Conservation (phyloP, 768 basidiomycete species). For the Pulveroboletus sp. region DNA sequence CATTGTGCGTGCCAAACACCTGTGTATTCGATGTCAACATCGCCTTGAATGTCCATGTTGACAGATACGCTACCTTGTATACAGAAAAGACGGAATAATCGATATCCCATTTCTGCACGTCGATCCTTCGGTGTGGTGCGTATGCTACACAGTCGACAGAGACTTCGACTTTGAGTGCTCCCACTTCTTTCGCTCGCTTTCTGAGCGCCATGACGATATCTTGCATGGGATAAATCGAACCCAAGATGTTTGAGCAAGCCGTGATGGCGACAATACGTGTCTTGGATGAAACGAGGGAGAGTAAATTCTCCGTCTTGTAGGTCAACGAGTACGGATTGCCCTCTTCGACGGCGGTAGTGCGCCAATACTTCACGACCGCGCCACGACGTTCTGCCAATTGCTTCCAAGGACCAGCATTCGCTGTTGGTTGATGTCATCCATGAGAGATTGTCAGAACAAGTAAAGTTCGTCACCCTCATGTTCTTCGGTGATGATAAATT, state of each 20-base stretch:
- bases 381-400: constrained; percentile 57
- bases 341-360: constrained; percentile 39
- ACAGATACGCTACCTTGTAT: constrained; percentile 55
- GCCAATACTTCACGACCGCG: constrained; percentile 57
- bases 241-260: constrained; percentile 73
- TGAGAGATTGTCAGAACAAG: not conserved
- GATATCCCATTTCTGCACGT: constrained; percentile 73
- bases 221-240: constrained; percentile 58
- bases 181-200: constrained; percentile 44
- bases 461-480: constrained; percentile 58
- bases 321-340: constrained; percentile 65
- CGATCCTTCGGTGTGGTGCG: constrained; percentile 66
- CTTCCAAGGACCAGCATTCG: constrained; percentile 76
- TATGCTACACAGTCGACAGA: constrained; percentile 77
- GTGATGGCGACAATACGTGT: constrained; percentile 73
- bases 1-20: constrained; percentile 74
- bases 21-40: constrained; percentile 22
- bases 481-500: constrained; percentile 74
- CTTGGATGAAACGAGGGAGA: constrained; percentile 56
- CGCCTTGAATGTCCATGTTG: not conserved
- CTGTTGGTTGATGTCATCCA: constrained; percentile 30
- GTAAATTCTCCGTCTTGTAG: constrained; percentile 49
- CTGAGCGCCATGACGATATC: constrained; percentile 50
- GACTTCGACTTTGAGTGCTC: constrained; percentile 59
- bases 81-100: constrained; percentile 69